These are phyloP conservation scores for Sclerotinia minor DNA, from an alignment of 2,329 filamentous ascomycete species.

Conservation along the genomic window DNA sequence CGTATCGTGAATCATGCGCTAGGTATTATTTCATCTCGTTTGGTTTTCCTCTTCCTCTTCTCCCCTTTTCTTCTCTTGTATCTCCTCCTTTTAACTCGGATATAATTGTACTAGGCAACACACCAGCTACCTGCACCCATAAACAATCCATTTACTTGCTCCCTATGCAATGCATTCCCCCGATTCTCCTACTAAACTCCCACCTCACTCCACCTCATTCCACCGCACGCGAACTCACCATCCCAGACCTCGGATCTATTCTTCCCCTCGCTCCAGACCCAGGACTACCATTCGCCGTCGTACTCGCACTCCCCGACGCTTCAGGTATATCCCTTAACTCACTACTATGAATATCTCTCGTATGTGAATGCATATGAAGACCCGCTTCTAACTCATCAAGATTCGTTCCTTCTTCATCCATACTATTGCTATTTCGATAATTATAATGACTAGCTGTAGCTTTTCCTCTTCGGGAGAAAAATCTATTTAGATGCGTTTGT, in stretches of 20 bases:
- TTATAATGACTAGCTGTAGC: not conserved
- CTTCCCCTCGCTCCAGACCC: conserved; percentile 2
- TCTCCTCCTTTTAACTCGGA: too few species aligned
- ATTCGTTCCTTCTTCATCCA: conserved; percentile 32
- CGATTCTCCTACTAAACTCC: too few species aligned
- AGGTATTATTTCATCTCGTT: too few species aligned
- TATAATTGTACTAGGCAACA: too few species aligned
- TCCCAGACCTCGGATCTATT: conserved; percentile 41
- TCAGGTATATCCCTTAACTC: conserved; percentile 46
- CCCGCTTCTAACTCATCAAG: conserved; percentile 40
- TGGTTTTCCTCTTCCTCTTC: too few species aligned
- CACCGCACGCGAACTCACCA: conserved; percentile 41
- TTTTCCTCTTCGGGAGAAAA: conserved; percentile 51
- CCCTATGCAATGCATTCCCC: too few species aligned
- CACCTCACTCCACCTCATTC: conserved; percentile 29
- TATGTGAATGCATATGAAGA: conserved; percentile 23
- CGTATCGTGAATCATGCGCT: too few species aligned
- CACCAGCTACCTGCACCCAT: not conserved
- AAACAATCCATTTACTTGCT: too few species aligned
- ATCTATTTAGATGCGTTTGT: conserved; percentile 57
- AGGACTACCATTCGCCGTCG: conserved; percentile 23
- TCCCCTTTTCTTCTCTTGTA: too few species aligned
- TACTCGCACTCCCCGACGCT: conserved; percentile 27
- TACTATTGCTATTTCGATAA: not conserved
- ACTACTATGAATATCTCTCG: conserved; percentile 43